Percentiles rank a stretch among this genome's conserved stretches.
These are phyloP conservation scores for Talaromyces verruculosus DNA, from an alignment of 2,329 filamentous ascomycete species.

Conservation along the genomic window DNA sequence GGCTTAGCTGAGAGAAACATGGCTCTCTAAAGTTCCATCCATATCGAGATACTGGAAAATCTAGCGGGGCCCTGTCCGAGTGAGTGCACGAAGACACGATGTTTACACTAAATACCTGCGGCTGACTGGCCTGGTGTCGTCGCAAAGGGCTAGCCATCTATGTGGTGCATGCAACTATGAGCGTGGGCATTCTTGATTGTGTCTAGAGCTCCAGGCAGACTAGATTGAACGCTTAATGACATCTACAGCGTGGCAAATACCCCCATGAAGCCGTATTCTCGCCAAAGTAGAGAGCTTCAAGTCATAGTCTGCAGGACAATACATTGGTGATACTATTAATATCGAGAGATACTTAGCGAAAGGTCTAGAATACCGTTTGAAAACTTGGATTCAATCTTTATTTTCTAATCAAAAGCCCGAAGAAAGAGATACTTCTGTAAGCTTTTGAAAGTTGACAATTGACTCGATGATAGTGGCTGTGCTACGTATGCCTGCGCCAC, in stretches of 20 bases:
- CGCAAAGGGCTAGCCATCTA: background rate
- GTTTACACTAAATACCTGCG: background rate
- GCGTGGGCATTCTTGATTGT: background rate
- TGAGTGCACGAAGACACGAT: background rate
- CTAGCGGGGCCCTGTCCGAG: background rate
- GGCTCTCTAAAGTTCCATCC: background rate
- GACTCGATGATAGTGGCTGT: background rate
- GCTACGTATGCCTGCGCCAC: conserved; percentile 5
- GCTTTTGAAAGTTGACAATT: background rate
- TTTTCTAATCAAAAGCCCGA: background rate
- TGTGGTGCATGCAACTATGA: background rate
- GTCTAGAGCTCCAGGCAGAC: background rate
- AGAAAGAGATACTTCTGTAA: background rate
- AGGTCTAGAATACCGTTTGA: background rate
- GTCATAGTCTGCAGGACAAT: background rate
- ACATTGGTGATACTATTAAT: background rate
- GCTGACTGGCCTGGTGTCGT: background rate
- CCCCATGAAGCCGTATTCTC: background rate
- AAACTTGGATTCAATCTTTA: background rate
- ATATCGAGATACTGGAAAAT: background rate
- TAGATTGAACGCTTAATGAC: background rate
- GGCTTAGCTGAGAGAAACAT: background rate
- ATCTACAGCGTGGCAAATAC: background rate
- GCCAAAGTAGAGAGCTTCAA: background rate
- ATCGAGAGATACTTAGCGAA: background rate